A percentile compares a stretch with the other conserved stretches of the same genome.
Conservation (phyloP, 2,329 filamentous ascomycete species). For the Stagonosporopsis chrysanthemi region DNA sequence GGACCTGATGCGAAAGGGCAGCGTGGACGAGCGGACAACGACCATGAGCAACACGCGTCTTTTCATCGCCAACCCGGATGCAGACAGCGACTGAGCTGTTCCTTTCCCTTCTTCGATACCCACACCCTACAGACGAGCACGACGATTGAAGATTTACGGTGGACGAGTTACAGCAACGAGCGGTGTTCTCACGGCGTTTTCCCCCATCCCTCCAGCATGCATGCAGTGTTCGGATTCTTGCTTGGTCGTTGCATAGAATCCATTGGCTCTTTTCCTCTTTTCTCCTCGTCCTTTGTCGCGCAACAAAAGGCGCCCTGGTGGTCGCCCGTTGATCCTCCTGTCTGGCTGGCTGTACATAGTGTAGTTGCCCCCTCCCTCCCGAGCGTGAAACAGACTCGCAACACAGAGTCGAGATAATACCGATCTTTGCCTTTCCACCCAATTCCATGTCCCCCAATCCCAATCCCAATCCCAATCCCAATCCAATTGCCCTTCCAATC, state of each 20-base stretch:
- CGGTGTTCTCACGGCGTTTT: conserved; percentile 14
- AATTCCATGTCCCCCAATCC: background rate
- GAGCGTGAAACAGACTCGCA: conserved; percentile 7
- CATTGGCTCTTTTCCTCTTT: background rate
- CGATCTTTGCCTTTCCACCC: conserved; percentile 4
- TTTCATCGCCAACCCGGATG: conserved; percentile 87
- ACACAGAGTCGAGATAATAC: conserved; percentile 13
- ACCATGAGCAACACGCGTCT: conserved; percentile 73
- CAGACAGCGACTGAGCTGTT: conserved; percentile 51
- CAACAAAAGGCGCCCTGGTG: conserved; percentile 21
- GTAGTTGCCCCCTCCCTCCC: background rate
- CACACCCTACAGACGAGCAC: conserved; percentile 24
- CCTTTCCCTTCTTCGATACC: conserved; percentile 43
- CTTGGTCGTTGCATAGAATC: conserved; percentile 13
- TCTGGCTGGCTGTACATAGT: conserved; percentile 19
- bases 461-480: too few relatives aligned
- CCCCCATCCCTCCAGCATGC: background rate
- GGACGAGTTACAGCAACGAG: conserved; percentile 15
- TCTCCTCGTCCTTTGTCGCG: conserved; percentile 4
- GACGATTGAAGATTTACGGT: conserved; percentile 22
- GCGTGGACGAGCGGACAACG: conserved; percentile 81
- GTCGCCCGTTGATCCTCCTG: conserved; percentile 14
- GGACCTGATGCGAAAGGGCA: conserved; percentile 77
- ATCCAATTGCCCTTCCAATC: too few relatives aligned
- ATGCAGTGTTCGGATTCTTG: background rate